A percentile compares a stretch with the other conserved stretches of the same genome.
Evolutionary conservation across 768 basidiomycete genomes (phyloP).

Genomic region (Suillus alpinus): DNA sequence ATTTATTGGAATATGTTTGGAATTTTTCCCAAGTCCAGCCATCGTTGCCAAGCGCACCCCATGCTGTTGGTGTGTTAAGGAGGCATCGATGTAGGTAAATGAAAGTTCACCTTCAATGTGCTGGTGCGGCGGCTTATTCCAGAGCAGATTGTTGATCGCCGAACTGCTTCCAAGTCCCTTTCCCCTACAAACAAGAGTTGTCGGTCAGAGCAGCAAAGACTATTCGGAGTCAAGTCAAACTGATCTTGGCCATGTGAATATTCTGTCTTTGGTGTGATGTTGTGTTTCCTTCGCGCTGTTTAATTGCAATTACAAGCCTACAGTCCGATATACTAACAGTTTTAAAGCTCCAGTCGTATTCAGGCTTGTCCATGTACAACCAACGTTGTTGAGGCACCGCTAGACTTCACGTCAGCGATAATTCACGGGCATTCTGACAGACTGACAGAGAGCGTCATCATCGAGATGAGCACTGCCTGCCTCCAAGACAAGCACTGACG

Average conservation of each 20-base stretch:
- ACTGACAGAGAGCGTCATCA: background rate
- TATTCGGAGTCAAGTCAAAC: background rate
- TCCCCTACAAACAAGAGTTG: background rate
- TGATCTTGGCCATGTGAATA: background rate
- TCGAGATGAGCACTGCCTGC: background rate
- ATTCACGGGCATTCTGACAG: background rate
- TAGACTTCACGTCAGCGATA: background rate
- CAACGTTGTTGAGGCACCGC: background rate
- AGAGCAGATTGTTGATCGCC: background rate
- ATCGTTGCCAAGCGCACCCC: constrained; percentile 50
- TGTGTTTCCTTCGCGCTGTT: background rate
- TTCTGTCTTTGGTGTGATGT: background rate
- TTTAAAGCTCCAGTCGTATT: background rate
- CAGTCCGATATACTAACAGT: background rate
- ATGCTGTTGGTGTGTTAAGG: constrained; percentile 2
- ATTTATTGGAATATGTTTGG: constrained; percentile 35
- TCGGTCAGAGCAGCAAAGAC: background rate
- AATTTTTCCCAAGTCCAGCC: constrained; percentile 54
- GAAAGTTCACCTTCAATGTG: background rate
- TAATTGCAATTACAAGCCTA: background rate
- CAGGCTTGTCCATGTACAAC: background rate
- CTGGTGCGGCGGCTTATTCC: background rate
- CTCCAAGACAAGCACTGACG: background rate
- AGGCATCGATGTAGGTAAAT: background rate
- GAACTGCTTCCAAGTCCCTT: background rate